Base-by-base conservation (phyloP, 2,329 filamentous ascomycete species). In the Bipolaris zeicola region DNA sequence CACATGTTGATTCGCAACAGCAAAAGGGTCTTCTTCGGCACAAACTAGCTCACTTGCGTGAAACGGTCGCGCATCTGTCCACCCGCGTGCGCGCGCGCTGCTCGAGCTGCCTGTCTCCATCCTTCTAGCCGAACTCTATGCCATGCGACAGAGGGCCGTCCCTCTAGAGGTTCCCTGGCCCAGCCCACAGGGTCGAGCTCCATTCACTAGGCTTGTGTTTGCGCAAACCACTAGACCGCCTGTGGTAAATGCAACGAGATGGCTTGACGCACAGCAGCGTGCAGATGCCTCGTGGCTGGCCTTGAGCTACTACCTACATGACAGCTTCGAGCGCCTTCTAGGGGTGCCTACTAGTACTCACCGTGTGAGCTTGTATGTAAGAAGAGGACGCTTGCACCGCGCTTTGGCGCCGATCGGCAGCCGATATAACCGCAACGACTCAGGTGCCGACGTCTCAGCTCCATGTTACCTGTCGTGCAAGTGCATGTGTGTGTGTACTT, bases 281-380 rank as follows among this genome's bases (percentile, higher is more conserved):
- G 46, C 52, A 51, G 42, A 33, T 45, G 34, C 52, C 47, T 55
- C 52, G 52, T 55, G 52, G 39, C 42, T 44, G 52, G 52, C 39
- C 47, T 53, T 33, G 44, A 28, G 50, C 50, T 53, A 28, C 26
- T 28, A 28, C 26, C 8, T 28, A 36, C 22, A 13, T 34, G 16
- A 34, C 31, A 44, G 39, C 31, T 55, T 39, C 26, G 26, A 28
- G 26, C 26, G 26, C 26, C 26, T 28, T 28, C 26, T 28, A 28
- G 26, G 26, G 26, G 26, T 28, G 26, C 26, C 26, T 28, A 28
- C 26, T 28, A 28, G 26, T 10, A 28, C 26, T 28, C 26, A 28
- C 26, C 7, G 26, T 2, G 7, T 10, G 26, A 28, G 26, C 26
- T 28, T 3, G 26, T 34, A 51, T n/a, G 36, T 41, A 26, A 39